These are phyloP conservation scores for Lasiodiplodia gonubiensis DNA, from an alignment of 2,329 filamentous ascomycete genomes.

Conservation along the genomic window DNA sequence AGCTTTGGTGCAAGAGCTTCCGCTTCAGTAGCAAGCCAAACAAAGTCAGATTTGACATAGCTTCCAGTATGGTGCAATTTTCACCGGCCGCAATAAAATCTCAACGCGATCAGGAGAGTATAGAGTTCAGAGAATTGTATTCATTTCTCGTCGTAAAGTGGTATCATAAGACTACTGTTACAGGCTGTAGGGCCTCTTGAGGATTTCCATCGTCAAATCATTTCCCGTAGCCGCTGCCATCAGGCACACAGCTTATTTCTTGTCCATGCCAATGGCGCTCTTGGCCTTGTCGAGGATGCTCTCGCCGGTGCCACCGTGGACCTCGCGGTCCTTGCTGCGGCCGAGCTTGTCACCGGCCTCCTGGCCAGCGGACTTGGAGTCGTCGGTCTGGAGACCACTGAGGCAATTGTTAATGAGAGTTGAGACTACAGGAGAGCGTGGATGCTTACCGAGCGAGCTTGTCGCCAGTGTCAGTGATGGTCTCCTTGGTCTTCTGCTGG, in stretches of 20 bases:
- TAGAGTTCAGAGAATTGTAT: background rate
- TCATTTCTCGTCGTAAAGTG: conserved; percentile 14
- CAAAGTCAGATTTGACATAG: too few relatives aligned
- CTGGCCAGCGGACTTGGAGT: conserved; percentile 61
- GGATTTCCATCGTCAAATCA: background rate
- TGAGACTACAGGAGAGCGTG: background rate
- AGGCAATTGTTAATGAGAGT: conserved; percentile 33
- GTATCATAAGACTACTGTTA: conserved; percentile 29
- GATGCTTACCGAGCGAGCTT: conserved; percentile 56
- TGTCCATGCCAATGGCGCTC: conserved; percentile 53
- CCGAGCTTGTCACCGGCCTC: conserved; percentile 49
- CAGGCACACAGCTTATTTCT: conserved; percentile 39
- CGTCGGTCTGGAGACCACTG: conserved; percentile 58
- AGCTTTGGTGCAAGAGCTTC: too few relatives aligned
- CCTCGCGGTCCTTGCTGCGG: conserved; percentile 46
- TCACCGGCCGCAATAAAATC: background rate
- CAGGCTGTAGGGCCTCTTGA: background rate
- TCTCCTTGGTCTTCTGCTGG: conserved; percentile 63
- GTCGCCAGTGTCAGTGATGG: conserved; percentile 61
- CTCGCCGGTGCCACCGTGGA: conserved; percentile 45
- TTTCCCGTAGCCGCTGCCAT: background rate
- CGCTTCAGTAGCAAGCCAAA: too few relatives aligned
- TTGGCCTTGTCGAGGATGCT: conserved; percentile 55
- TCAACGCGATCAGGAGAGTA: background rate
- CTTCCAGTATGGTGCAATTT: background rate